Conservation (phyloP, 2,329 filamentous ascomycete genomes). For the Coniosporium uncinatum region DNA sequence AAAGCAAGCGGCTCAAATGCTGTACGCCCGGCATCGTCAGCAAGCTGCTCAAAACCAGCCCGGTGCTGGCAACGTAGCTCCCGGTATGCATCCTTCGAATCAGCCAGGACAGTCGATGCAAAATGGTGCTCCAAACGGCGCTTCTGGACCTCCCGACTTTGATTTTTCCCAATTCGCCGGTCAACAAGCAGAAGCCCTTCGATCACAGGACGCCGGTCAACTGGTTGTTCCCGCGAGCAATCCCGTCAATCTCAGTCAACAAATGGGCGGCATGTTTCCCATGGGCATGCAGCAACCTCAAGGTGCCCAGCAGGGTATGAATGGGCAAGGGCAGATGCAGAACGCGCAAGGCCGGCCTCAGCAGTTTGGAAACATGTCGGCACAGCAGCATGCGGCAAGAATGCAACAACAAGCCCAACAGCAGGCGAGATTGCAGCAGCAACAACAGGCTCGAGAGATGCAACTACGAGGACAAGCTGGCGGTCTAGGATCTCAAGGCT, state of each 20-base stretch:
- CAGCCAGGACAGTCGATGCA: no score
- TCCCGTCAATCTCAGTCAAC: conserved; percentile 39
- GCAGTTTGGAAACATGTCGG: no score
- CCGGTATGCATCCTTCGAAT: no score
- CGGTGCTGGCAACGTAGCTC: no score
- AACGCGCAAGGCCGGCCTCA: conserved; percentile 18
- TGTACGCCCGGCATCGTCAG: no score
- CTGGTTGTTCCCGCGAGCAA: conserved; percentile 60
- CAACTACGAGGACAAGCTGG: conserved; percentile 36
- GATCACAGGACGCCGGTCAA: conserved; percentile 54
- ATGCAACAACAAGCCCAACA: no score
- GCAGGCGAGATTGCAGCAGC: no score
- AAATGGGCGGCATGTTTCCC: conserved; percentile 17
- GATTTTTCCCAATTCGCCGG: conserved; percentile 51
- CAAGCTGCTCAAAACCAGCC: no score
- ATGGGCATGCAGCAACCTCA: conserved; percentile 29
- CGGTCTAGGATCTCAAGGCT: conserved; percentile 32
- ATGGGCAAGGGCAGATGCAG: conserved; percentile 22
- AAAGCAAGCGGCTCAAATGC: no score
- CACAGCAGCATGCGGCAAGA: no score
- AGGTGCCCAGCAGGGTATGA: conserved; percentile 12
- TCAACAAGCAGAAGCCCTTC: conserved; percentile 56
- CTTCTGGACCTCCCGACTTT: conserved; percentile 24
- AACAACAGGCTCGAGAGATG: conserved; percentile 23
- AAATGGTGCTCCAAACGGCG: no score